phyloP scores from a whole-genome alignment of 108 stramenopile species.

The Skeletonema costatum region DNA sequence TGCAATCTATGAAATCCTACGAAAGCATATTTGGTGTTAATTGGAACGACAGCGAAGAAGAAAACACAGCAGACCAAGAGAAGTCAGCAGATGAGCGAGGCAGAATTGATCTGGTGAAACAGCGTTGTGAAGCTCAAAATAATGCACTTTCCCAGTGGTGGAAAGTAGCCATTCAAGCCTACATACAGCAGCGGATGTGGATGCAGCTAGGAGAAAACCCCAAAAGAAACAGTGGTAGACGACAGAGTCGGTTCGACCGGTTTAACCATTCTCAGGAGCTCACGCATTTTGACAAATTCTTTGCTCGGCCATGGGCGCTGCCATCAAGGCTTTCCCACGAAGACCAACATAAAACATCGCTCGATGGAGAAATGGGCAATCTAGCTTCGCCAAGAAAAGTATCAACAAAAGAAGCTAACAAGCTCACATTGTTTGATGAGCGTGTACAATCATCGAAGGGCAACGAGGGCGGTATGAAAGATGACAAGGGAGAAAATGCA shows the following conservation, averaged over 20 bases:
- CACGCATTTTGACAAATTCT: slow-evolving; percentile 63
- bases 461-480: neutral
- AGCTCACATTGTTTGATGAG: slow-evolving; percentile 37
- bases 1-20: slow-evolving; percentile 74
- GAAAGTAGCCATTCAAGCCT: slow-evolving; percentile 71
- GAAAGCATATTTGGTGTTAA: slow-evolving; percentile 71
- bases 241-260: slow-evolving; percentile 64
- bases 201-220: slow-evolving; percentile 68
- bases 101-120: slow-evolving; percentile 40
- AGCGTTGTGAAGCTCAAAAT: slow-evolving; percentile 62
- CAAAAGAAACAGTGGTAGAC: neutral
- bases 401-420: slow-evolving; percentile 16
- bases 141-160: slow-evolving; percentile 74
- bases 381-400: slow-evolving; percentile 25
- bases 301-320: slow-evolving; percentile 69
- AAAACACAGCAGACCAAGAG: slow-evolving; percentile 5
- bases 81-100: slow-evolving; percentile 17
- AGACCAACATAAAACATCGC: slow-evolving; percentile 55
- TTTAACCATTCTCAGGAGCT: slow-evolving; percentile 50
- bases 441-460: slow-evolving; percentile 38
- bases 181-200: slow-evolving; percentile 87
- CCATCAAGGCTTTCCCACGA: slow-evolving; percentile 79
- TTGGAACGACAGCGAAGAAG: slow-evolving; percentile 50
- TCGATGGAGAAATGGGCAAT: slow-evolving; percentile 54
- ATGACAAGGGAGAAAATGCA: slow-evolving; percentile 7